phyloP scores from a whole-genome alignment of 2,329 filamentous ascomycete species.

The Periconia sp. region DNA sequence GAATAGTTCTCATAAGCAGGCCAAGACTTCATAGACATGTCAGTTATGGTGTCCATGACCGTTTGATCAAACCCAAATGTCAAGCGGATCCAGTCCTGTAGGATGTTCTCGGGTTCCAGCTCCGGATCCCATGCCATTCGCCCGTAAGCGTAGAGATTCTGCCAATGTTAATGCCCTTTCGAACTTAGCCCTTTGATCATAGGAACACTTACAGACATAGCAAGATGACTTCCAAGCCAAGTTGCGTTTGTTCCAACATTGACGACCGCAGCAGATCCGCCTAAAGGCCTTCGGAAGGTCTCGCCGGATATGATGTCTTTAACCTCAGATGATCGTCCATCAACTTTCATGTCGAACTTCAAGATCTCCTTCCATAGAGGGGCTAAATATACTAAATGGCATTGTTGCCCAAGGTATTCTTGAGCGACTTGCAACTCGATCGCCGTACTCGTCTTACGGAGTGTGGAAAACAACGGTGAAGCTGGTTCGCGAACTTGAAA shows the following conservation, averaged over 20 bases:
- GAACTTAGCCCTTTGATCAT: neutral
- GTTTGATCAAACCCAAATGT: constrained; percentile 64
- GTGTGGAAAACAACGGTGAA: constrained; percentile 67
- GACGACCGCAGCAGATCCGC: constrained; percentile 70
- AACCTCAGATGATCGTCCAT: constrained; percentile 61
- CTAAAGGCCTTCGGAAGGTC: constrained; percentile 62
- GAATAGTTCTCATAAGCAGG: constrained; percentile 73
- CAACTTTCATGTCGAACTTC: constrained; percentile 70
- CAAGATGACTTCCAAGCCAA: constrained; percentile 72
- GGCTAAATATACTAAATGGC: constrained; percentile 70
- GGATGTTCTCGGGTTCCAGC: constrained; percentile 54
- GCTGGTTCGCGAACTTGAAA: constrained; percentile 74
- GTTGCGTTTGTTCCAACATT: constrained; percentile 71
- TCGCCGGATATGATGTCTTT: constrained; percentile 67
- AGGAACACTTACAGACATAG: constrained; percentile 56
- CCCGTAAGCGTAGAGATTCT: constrained; percentile 73
- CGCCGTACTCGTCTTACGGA: constrained; percentile 56
- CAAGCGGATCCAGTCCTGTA: constrained; percentile 71
- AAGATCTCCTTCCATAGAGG: constrained; percentile 73
- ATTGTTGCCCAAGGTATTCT: constrained; percentile 75
- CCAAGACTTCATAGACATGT: constrained; percentile 73
- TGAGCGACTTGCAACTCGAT: constrained; percentile 72
- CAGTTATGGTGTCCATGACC: constrained; percentile 65
- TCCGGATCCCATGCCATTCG: constrained; percentile 69
- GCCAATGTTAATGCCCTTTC: constrained; percentile 40